Evolutionary conservation across 2,329 filamentous ascomycete genomes (phyloP), one percentile per base, ranked within the genome.

Genomic region (Sclerotinia borealis): DNA sequence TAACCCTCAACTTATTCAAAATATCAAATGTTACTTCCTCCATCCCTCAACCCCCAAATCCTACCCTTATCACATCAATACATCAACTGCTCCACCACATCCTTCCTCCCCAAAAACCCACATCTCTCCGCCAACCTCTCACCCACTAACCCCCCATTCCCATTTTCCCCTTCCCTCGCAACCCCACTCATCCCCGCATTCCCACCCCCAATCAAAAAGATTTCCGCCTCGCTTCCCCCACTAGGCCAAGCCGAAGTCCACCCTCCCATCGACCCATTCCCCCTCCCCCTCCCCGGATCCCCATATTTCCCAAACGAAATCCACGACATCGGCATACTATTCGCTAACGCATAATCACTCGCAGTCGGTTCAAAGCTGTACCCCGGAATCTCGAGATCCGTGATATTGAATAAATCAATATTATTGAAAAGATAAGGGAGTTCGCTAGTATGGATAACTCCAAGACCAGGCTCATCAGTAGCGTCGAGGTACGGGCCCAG

Each of bases 401-500:
- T 69, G 4, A 71, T 68, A 58, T 81, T 75, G 69, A 80, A 84
- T 59, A 77, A 73, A 2, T 77, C 75, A 22, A 79, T 66, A 63
- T 79, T 79, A 13, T 75, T 81, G 64, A 80, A 84, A 4, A 82
- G 72, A 70, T 83, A 85, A 6, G 80, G 78, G 31, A 84, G 79
- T 59, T 84, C 82, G 0, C 80, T 79, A 0, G 80, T 81, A 69
- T 85, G 82, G 6, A 81, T 75, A 0, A 78, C 73, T 34, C 81
- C 81, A 6, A 79, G 68, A 1, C 79, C 79, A 1, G 75, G 72
- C 3, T 72, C 66, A 11, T 75, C 75, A 27, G 67, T 67, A 3
- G 73, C 59, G 11, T 72, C 71, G n/a, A 83, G 69, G 36, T 80
- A 75, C 0, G 77, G 74, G 3, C 77, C 78, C 2, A 83, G 72